phyloP scores from a whole-genome alignment of 1,139 yeast genomes.

The Saccharomyces hybrid region DNA sequence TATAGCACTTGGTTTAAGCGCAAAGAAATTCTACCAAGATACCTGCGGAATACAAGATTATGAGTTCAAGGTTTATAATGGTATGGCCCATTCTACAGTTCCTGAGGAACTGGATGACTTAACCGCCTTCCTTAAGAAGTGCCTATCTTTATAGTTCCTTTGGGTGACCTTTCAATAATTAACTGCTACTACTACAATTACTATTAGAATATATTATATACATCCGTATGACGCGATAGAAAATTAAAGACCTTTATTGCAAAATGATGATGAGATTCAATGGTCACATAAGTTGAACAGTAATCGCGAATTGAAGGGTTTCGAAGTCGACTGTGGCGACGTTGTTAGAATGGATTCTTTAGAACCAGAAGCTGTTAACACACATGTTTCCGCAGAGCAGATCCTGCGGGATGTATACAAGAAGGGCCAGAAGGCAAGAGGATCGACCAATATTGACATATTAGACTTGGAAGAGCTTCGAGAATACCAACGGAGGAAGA shows the following conservation, averaged over 20 bases:
- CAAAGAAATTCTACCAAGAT: slow-evolving; percentile 41
- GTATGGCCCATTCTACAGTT: slow-evolving; percentile 59
- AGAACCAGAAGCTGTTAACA: background rate
- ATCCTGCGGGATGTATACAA: slow-evolving; percentile 4
- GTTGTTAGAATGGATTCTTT: background rate
- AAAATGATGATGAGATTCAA: background rate
- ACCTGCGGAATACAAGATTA: slow-evolving; percentile 36
- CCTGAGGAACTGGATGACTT: slow-evolving; percentile 61
- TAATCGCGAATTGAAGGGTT: background rate
- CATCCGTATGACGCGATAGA: background rate
- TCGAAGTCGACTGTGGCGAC: background rate
- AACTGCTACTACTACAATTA: background rate
- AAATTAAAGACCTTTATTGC: background rate
- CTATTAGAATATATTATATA: background rate
- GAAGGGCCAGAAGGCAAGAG: background rate
- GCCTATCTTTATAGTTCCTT: slow-evolving; percentile 9
- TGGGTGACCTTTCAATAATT: background rate
- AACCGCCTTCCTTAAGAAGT: slow-evolving; percentile 42
- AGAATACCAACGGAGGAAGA: slow-evolving; percentile 64
- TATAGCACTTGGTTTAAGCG: slow-evolving; percentile 40
- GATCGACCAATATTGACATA: slow-evolving; percentile 44
- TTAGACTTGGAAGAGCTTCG: slow-evolving; percentile 74
- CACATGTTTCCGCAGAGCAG: slow-evolving; percentile 10
- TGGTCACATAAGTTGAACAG: background rate
- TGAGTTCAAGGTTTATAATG: slow-evolving; percentile 52